Percentiles rank a stretch among this genome's conserved stretches.
phyloP scores from a whole-genome alignment of 2,329 filamentous ascomycete species.

The Pseudogymnoascus sp. region DNA sequence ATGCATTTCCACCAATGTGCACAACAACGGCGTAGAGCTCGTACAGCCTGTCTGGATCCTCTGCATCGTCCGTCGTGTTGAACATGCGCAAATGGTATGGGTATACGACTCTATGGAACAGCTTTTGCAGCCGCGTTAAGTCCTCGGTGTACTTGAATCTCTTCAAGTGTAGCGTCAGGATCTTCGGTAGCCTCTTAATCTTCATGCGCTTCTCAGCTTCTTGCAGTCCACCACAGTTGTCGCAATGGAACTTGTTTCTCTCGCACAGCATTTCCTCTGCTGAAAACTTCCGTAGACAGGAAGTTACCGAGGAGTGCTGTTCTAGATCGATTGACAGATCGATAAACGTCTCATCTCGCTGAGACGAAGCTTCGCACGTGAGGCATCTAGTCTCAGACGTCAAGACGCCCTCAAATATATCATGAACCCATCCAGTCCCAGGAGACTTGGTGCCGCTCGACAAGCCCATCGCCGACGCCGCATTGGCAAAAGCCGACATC shows the following conservation, averaged over 20 bases:
- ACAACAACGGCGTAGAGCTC: slow-evolving; percentile 96
- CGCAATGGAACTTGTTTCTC: slow-evolving; percentile 97
- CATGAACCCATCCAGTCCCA: slow-evolving; percentile 84
- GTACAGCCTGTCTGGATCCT: slow-evolving; percentile 87
- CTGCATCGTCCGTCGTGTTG: slow-evolving; percentile 92
- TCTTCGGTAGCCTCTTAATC: slow-evolving; percentile 86
- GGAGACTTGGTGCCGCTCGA: slow-evolving; percentile 42
- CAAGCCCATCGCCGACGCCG: slow-evolving; percentile 33
- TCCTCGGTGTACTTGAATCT: slow-evolving; percentile 98
- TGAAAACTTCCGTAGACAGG: slow-evolving; percentile 90
- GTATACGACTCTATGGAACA: slow-evolving; percentile 95
- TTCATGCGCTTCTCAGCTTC: slow-evolving; percentile 99
- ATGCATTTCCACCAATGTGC: slow-evolving; percentile 92
- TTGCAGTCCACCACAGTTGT: slow-evolving; percentile 91
- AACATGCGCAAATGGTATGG: slow-evolving; percentile 94
- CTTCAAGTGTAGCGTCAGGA: slow-evolving; percentile 88
- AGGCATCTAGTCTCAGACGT: slow-evolving; percentile 95
- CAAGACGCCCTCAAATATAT: slow-evolving; percentile 89
- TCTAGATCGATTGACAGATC: slow-evolving; percentile 94
- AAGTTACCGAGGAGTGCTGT: slow-evolving; percentile 91
- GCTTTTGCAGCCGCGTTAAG: slow-evolving; percentile 83
- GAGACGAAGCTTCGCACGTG: slow-evolving; percentile 91
- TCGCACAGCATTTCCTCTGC: slow-evolving; percentile 98
- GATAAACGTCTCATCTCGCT: slow-evolving; percentile 90
- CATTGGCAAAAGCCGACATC: slow-evolving; percentile 36